These are phyloP conservation scores for Gloeophyllum trabeum DNA, from an alignment of 768 basidiomycete species.

Conservation along the genomic window DNA sequence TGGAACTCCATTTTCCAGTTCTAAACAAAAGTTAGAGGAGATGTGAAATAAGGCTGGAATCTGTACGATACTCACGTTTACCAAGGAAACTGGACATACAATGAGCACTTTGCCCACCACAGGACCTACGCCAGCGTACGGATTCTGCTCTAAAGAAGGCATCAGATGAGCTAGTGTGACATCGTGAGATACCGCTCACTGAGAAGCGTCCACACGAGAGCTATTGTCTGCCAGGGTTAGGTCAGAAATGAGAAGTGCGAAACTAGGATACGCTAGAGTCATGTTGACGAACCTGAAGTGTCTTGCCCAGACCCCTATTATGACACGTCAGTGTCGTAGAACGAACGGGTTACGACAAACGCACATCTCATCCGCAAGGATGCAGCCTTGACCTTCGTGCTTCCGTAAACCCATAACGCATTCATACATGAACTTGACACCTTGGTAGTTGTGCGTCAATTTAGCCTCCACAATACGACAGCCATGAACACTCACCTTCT, in stretches of 20 bases:
- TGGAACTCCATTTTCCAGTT: slow-evolving; percentile 95
- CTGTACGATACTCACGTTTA: slow-evolving; percentile 42
- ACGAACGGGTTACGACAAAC: slow-evolving; percentile 6
- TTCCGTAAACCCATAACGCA: slow-evolving; percentile 90
- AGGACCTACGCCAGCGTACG: slow-evolving; percentile 46
- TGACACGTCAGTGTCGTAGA: slow-evolving; percentile 4
- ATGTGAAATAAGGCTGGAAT: neutral
- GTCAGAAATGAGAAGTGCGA: slow-evolving; percentile 1
- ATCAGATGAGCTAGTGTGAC: neutral
- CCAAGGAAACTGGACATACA: slow-evolving; percentile 87
- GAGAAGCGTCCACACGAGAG: slow-evolving; percentile 87
- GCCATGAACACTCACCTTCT: slow-evolving; percentile 46
- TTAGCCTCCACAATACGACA: slow-evolving; percentile 1
- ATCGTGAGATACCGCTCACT: slow-evolving; percentile 35
- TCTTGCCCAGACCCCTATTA: slow-evolving; percentile 93
- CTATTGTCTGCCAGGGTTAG: slow-evolving; percentile 53
- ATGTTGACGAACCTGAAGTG: slow-evolving; percentile 46
- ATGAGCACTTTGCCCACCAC: slow-evolving; percentile 76
- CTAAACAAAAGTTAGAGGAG: slow-evolving; percentile 22
- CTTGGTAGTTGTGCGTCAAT: slow-evolving; percentile 18
- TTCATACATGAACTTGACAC: slow-evolving; percentile 87
- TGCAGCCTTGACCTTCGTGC: slow-evolving; percentile 88
- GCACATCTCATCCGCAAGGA: slow-evolving; percentile 95
- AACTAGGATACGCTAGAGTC: neutral
- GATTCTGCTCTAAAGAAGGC: slow-evolving; percentile 60